Base-by-base conservation (phyloP, 352 stramenopile genomes). In the Discostella stelligera region DNA sequence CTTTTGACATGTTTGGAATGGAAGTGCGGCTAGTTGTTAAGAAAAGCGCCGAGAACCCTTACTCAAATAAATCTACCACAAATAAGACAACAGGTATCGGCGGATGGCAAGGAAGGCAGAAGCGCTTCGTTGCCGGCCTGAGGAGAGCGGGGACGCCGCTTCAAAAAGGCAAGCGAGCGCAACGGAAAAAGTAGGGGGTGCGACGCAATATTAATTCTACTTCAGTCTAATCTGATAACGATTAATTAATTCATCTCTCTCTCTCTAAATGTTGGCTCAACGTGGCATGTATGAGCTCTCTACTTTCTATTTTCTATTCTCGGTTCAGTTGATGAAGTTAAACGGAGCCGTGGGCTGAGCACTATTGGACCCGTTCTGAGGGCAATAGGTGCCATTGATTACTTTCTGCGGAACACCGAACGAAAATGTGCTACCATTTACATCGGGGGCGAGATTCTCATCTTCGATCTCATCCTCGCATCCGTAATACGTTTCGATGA, bases 401-500 rank as follows among this genome's bases (percentile, higher is more conserved):
- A 73, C 50, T 32, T 84, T 89, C 23, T 72, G 72, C 30, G 54
- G 25, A 48, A 86, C 53, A n/a, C 85, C 85, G 67, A 91, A 91
- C n/a, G 62, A 53, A 59, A 89, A 91, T 0, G 66, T 82, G 66
- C 77, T 64, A 16, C 77, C 64, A 53, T 80, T 59, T 18, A 44
- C 53, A 58, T 46, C 21, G 50, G 86, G 86, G 44, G 75, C 80
- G 27, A 90, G 62, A 65, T 91, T 91, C 56, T 90, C 82, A 61
- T 91, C 86, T 55, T 83, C 94, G 56, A 95, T 90, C n/a, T 97
- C 95, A 60, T 97, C 94, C 37, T 97, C 95, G 23, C 83, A 90
- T 52, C 94, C 94, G 78, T 96, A 98, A 83, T 97, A 98, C 25
- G 95, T 94, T 55, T 95, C 93, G 66, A 98, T 94, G 60, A 98